Evolutionary conservation across 2,329 filamentous ascomycete species (phyloP).

Genomic region (Annulohypoxylon truncatum): DNA sequence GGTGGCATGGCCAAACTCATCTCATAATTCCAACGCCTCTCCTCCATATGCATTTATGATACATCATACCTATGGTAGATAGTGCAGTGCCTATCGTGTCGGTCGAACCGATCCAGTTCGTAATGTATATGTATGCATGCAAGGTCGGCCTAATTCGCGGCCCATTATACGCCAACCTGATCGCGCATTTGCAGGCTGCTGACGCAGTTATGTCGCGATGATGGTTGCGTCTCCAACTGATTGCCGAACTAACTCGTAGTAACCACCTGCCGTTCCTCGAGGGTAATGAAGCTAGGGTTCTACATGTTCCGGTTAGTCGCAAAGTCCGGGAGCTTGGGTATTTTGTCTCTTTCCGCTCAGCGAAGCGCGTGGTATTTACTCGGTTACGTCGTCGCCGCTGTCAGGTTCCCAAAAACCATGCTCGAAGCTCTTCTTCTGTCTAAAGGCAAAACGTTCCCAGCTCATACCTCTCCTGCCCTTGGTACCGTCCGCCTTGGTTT

Average conservation of each 20-base stretch:
- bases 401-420: conserved; percentile 41
- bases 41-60: background rate
- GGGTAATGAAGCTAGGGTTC: background rate
- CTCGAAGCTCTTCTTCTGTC: conserved; percentile 41
- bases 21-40: background rate
- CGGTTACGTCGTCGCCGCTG: conserved; percentile 14
- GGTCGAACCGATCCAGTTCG: background rate
- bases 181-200: background rate
- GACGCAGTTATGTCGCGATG: background rate
- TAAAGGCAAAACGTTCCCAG: conserved; percentile 44
- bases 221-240: background rate
- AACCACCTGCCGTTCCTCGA: background rate
- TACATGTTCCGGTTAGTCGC: background rate
- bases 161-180: background rate
- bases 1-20: background rate
- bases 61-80: background rate
- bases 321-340: background rate
- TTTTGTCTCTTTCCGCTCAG: background rate
- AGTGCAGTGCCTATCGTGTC: background rate
- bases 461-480: conserved; percentile 45
- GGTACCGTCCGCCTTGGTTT: conserved; percentile 31
- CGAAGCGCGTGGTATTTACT: conserved; percentile 9
- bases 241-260: background rate
- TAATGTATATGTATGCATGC: background rate
- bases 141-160: background rate